phyloP scores from a whole-genome alignment of 306 rosid species.

The Vigna radiata region DNA sequence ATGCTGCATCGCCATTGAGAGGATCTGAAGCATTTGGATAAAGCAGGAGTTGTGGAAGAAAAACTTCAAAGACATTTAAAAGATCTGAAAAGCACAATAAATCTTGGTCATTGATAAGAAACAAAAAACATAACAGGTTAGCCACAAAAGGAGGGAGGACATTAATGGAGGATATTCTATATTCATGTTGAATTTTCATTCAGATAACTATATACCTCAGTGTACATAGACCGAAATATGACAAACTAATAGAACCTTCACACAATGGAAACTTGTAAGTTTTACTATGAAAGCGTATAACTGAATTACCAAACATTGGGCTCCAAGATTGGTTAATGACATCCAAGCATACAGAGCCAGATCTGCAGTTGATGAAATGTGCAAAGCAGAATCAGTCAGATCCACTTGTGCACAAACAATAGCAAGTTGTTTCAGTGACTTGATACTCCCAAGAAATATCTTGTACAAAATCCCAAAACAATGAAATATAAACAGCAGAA shows the following conservation, averaged over 20 bases:
- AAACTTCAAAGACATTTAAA: conserved; percentile 90
- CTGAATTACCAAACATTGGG: conserved; percentile 92
- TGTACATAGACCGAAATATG: neutral
- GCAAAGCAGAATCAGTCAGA: conserved; percentile 48
- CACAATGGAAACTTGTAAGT: conserved; percentile 24
- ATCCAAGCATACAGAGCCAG: conserved; percentile 98
- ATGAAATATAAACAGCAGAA: conserved; percentile 5
- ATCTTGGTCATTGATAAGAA: conserved; percentile 41
- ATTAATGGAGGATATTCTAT: conserved; percentile 3
- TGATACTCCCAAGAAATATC: conserved; percentile 29
- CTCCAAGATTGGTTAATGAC: conserved; percentile 99
- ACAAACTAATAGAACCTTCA: conserved; percentile 27
- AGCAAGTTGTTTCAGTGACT: conserved; percentile 32
- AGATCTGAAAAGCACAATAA: conserved; percentile 68
- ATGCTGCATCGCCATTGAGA: conserved; percentile 94
- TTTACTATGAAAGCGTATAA: conserved; percentile 39
- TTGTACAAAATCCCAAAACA: conserved; percentile 31
- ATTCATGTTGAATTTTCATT: conserved; percentile 12
- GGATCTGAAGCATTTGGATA: conserved; percentile 99
- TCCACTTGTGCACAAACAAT: conserved; percentile 26
- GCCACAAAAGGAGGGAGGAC: conserved; percentile 3
- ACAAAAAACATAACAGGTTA: conserved; percentile 15
- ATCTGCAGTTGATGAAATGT: conserved; percentile 67
- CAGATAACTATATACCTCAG: neutral
- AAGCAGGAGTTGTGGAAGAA: conserved; percentile 97